A percentile compares a stretch with the other conserved stretches of the same genome.
These are phyloP conservation scores for Balamuthia mandrillaris DNA, from an alignment of 208 protist species.

Conservation along the genomic window DNA sequence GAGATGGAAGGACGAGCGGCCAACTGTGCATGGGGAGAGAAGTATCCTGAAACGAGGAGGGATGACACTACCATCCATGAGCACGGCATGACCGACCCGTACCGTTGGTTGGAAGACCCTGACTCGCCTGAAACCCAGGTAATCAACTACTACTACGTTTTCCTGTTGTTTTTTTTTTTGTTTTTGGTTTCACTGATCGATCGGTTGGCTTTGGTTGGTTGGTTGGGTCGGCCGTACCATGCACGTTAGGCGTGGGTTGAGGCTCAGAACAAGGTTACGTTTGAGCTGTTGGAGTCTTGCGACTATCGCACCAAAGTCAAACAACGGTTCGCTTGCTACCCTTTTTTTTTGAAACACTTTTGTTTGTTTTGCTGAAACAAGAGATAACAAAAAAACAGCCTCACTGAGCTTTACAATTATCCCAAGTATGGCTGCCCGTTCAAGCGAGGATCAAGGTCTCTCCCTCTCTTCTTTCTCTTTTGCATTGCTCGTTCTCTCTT, in stretches of 20 bases:
- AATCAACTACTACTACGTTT: not conserved
- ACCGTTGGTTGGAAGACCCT: conserved; percentile 44
- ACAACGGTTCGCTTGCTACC: not conserved
- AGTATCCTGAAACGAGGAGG: conserved; percentile 47
- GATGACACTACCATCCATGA: conserved; percentile 35
- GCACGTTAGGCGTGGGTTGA: conserved; percentile 34
- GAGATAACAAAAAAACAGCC: too few species aligned
- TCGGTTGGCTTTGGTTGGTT: not conserved
- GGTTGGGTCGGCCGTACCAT: not conserved
- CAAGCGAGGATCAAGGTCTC: too few species aligned
- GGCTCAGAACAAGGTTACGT: conserved; percentile 48
- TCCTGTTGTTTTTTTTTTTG: too few species aligned
- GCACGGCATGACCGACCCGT: conserved; percentile 33
- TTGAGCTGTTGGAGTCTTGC: conserved; percentile 1
- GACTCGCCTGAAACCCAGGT: conserved; percentile 25
- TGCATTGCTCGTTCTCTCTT: not conserved
- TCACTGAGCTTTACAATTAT: conserved; percentile 32
- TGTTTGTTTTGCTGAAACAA: not conserved
- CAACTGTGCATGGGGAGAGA: too few species aligned
- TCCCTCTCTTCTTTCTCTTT: too few species aligned
- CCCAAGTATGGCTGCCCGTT: not conserved
- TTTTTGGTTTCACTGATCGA: too few species aligned
- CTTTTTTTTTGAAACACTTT: not conserved
- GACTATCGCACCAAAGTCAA: conserved; percentile 11
- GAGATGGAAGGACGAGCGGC: too few species aligned